Evolutionary conservation across 345 rosid genomes (phyloP).

Genomic region (Hibiscus tridactylites): DNA sequence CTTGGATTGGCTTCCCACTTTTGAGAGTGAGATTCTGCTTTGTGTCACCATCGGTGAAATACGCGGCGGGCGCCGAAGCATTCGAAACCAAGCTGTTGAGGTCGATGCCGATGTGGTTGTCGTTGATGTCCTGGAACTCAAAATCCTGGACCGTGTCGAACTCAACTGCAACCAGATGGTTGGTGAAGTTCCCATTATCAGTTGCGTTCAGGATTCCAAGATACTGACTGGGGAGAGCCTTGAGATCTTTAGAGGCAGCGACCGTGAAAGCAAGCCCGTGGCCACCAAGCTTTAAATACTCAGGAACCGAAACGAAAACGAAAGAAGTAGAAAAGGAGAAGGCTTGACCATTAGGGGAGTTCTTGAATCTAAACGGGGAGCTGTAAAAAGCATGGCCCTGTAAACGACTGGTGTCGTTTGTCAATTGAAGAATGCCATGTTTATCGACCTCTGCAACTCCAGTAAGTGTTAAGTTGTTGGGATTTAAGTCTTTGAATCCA

Average conservation of each 20-base stretch:
- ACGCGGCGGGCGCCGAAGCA: slow-evolving; percentile 35
- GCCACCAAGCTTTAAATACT: slow-evolving; percentile 63
- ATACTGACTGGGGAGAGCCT: slow-evolving; percentile 61
- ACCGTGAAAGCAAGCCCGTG: slow-evolving; percentile 84
- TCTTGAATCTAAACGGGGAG: slow-evolving; percentile 52
- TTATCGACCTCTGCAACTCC: slow-evolving; percentile 46
- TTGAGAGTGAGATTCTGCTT: slow-evolving; percentile 46
- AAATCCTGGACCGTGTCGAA: slow-evolving; percentile 70
- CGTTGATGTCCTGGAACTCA: slow-evolving; percentile 64
- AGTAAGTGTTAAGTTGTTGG: slow-evolving; percentile 35
- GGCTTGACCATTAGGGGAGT: slow-evolving; percentile 30
- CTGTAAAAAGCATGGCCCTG: slow-evolving; percentile 71
- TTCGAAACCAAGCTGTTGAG: slow-evolving; percentile 55
- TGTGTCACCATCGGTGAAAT: slow-evolving; percentile 24
- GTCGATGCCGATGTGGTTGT: slow-evolving; percentile 83
- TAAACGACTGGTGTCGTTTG: slow-evolving; percentile 40
- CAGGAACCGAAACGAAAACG: slow-evolving; percentile 58
- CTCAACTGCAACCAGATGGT: slow-evolving; percentile 68
- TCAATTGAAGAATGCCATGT: slow-evolving; percentile 54
- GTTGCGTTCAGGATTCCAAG: slow-evolving; percentile 55
- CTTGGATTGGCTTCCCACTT: slow-evolving; percentile 50
- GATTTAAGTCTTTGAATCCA: slow-evolving; percentile 31
- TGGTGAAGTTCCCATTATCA: slow-evolving; percentile 48
- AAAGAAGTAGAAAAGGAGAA: slow-evolving; percentile 75
- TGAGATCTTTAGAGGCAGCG: slow-evolving; percentile 34